Conservation (phyloP, 2,329 filamentous ascomycete genomes). For the Zasmidium citrigriseum region DNA sequence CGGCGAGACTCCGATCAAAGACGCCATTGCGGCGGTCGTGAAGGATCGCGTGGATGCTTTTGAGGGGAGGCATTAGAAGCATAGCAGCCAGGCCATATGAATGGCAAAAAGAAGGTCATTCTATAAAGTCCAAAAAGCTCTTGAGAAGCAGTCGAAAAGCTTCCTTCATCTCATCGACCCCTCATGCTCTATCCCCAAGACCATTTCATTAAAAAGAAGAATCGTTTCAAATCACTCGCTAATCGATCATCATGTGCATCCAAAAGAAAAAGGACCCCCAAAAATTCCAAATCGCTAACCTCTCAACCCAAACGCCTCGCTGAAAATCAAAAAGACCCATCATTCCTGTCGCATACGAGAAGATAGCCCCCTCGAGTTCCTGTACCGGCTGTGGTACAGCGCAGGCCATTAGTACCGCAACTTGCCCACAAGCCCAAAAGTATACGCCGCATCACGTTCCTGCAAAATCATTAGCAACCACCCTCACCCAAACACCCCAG, state of each 20-base stretch:
- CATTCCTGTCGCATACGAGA: background rate
- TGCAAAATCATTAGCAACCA: conserved; percentile 24
- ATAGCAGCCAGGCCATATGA: background rate
- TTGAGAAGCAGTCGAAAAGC: too few relatives aligned
- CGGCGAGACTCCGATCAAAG: conserved; percentile 39
- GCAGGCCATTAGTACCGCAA: conserved; percentile 44
- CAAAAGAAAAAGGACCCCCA: background rate
- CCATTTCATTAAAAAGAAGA: conserved; percentile 2
- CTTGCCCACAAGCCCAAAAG: conserved; percentile 52
- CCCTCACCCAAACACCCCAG: background rate
- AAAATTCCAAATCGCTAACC: background rate
- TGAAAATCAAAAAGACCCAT: background rate
- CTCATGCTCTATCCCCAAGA: background rate
- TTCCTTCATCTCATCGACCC: too few relatives aligned
- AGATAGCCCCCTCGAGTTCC: background rate
- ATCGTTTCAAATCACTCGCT: background rate
- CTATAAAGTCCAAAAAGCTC: too few relatives aligned
- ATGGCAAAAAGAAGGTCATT: too few relatives aligned
- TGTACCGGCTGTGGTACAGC: background rate
- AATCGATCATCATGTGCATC: background rate
- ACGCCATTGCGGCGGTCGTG: conserved; percentile 44
- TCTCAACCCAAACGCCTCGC: background rate
- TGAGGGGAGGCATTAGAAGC: conserved; percentile 33
- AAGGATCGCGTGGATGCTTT: conserved; percentile 39
- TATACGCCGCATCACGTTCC: conserved; percentile 53